Evolutionary conservation across 345 rosid genomes (phyloP).

Genomic region (Eutrema yunnanense): DNA sequence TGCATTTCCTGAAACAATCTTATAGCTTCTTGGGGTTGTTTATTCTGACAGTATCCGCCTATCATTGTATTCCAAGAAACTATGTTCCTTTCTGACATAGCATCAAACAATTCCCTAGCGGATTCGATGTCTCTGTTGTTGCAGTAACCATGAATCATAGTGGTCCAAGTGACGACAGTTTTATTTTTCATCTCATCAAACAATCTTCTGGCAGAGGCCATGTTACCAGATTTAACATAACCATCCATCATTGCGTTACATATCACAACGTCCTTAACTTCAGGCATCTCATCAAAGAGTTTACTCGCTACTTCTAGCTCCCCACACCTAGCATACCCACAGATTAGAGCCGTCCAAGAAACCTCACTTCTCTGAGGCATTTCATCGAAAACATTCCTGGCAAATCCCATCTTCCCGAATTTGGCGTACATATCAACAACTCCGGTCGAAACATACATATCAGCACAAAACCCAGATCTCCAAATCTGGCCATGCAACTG

Average conservation of each 20-base stretch:
- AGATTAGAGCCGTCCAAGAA: constrained; percentile 71
- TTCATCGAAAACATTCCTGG: constrained; percentile 54
- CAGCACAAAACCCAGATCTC: constrained; percentile 48
- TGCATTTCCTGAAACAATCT: constrained; percentile 61
- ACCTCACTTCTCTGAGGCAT: constrained; percentile 56
- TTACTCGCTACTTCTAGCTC: constrained; percentile 42
- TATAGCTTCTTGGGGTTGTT: constrained; percentile 61
- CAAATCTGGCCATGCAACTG: constrained; percentile 49
- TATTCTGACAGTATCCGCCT: constrained; percentile 63
- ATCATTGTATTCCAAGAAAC: constrained; percentile 82
- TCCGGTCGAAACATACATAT: constrained; percentile 61
- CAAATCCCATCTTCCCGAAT: constrained; percentile 37
- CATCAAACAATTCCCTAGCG: constrained; percentile 53
- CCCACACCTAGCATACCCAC: constrained; percentile 52
- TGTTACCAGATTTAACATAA: constrained; percentile 57
- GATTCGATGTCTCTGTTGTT: constrained; percentile 41
- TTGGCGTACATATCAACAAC: constrained; percentile 69
- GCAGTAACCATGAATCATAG: constrained; percentile 68
- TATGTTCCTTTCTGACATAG: constrained; percentile 62
- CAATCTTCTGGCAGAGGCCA: constrained; percentile 49
- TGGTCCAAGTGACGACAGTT: constrained; percentile 74
- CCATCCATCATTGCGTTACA: constrained; percentile 65
- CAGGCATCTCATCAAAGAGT: constrained; percentile 53
- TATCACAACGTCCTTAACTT: constrained; percentile 41
- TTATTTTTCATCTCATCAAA: constrained; percentile 46